Evolutionary conservation across 1,284 basidiomycete genomes (phyloP), one percentile per base, ranked within the genome.

Genomic region (Hymenochaete sp.): DNA sequence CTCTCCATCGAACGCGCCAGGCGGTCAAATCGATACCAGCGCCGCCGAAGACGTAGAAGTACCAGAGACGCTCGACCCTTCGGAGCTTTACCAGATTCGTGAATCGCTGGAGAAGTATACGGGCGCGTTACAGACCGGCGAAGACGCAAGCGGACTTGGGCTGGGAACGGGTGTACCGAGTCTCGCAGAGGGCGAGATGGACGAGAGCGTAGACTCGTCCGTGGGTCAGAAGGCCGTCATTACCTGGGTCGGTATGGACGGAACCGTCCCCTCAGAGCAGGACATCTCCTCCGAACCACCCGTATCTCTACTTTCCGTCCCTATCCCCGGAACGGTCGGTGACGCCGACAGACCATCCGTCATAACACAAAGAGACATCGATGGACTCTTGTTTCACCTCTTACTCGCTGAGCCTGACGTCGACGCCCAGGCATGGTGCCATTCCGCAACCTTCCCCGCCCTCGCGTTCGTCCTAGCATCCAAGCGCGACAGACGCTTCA

Each of bases 401-500:
- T 35, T n/a, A 31, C 10, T 10, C 14, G 14, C 10, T 31, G 28
- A 31, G 32, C 8, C 38, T 68, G 35, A 63, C 64, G n/a, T n/a
- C n/a, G n/a, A n/a, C n/a, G n/a, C n/a, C n/a, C n/a, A n/a, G n/a
- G 5, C 47, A 21, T 98, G 93, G 93, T 66, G 54, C 32, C 93
- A 98, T 60, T 62, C 64, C 1, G 71, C 77, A 8, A 96, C 92
- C 0, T 90, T 82, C 59, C 82, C 89, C 3, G 95, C 93, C 0
- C 73, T 98, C 3, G 75, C 89, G 1, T 98, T 97, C 59, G 95
- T 98, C 14, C 72, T 98, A 24, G 91, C 92, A 1, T 93, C 91
- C 3, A 98, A 98, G 62, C 79, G 79, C 21, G 91, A 95, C 61
- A 79, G 84, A 1, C 75, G 87, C 10, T 90, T 93, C 63, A 83